Evolutionary conservation across 2,329 filamentous ascomycete genomes (phyloP).

Genomic region (Cytospora piceae): DNA sequence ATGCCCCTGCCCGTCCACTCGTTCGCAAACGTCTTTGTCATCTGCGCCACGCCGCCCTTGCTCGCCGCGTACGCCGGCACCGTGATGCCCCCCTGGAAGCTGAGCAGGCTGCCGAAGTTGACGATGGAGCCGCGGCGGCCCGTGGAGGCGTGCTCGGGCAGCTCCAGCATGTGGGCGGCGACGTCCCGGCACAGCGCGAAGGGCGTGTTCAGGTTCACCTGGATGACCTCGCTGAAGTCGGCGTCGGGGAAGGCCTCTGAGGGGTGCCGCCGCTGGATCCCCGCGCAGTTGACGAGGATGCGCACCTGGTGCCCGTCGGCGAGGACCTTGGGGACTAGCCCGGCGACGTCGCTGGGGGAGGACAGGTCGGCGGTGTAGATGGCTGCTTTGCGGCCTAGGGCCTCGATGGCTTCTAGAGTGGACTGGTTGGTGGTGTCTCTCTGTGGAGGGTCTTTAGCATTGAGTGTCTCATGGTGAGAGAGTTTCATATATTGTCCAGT

Average conservation of each 20-base stretch:
- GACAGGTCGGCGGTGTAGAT: slow-evolving; percentile 75
- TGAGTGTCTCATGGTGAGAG: background rate
- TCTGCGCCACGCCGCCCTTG: slow-evolving; percentile 82
- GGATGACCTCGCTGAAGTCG: slow-evolving; percentile 81
- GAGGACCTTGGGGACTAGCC: slow-evolving; percentile 64
- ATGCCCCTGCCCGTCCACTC: slow-evolving; percentile 83
- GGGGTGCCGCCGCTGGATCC: slow-evolving; percentile 80
- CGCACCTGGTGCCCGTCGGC: slow-evolving; percentile 67
- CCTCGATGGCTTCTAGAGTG: slow-evolving; percentile 66
- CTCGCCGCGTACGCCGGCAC: slow-evolving; percentile 86
- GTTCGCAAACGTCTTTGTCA: slow-evolving; percentile 84
- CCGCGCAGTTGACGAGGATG: slow-evolving; percentile 84
- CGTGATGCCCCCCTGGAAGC: slow-evolving; percentile 85
- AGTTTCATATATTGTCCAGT: background rate
- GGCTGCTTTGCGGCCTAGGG: slow-evolving; percentile 66
- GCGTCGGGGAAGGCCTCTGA: slow-evolving; percentile 74
- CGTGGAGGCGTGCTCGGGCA: slow-evolving; percentile 50
- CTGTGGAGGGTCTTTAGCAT: slow-evolving; percentile 31
- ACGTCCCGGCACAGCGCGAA: slow-evolving; percentile 79
- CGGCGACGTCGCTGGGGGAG: slow-evolving; percentile 60
- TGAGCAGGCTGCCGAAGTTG: slow-evolving; percentile 81
- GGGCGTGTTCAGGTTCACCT: slow-evolving; percentile 83
- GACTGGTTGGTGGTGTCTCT: slow-evolving; percentile 41
- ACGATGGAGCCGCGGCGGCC: slow-evolving; percentile 73
- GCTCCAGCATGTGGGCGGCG: slow-evolving; percentile 75